These are phyloP conservation scores for Blastobotrys terrestris DNA, from an alignment of 805 yeast species.

Conservation along the genomic window DNA sequence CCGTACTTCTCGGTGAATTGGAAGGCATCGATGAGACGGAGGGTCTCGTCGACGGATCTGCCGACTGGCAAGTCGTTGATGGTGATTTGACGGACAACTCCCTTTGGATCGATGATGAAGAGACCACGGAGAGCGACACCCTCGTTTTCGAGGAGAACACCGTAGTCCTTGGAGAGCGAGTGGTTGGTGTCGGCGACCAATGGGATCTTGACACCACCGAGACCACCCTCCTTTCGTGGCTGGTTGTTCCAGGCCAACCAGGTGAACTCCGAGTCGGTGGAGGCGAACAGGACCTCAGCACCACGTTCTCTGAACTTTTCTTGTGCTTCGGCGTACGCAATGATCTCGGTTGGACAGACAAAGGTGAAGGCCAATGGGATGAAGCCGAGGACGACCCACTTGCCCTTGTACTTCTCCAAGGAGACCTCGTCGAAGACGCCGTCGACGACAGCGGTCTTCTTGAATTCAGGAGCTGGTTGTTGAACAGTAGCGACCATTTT, in stretches of 20 bases:
- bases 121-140: constrained; percentile 98
- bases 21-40: constrained; percentile 98
- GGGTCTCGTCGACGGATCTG: constrained; percentile 96
- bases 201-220: constrained; percentile 93
- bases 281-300: constrained; percentile 87
- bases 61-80: constrained; percentile 99
- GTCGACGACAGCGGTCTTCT: constrained; percentile 94
- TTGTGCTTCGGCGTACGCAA: constrained; percentile 95
- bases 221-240: constrained; percentile 96
- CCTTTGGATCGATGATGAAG: constrained; percentile 95
- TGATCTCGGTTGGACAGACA: constrained; percentile 98
- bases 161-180: constrained; percentile 89
- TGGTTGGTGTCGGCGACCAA: constrained; percentile 96
- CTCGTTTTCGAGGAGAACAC: constrained; percentile 93
- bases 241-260: constrained; percentile 97
- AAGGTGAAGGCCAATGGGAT: constrained; percentile 99
- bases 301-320: constrained; percentile 82
- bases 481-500: constrained; percentile 85
- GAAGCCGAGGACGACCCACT: constrained; percentile 95
- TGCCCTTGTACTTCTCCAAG: constrained; percentile 93
- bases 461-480: constrained; percentile 95
- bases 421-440: constrained; percentile 94
- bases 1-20: constrained; percentile 99
- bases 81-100: constrained; percentile 91
- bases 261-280: constrained; percentile 98